Evolutionary conservation across 495 filamentous ascomycete species (phyloP).

Genomic region (Penicillium malachiteum): DNA sequence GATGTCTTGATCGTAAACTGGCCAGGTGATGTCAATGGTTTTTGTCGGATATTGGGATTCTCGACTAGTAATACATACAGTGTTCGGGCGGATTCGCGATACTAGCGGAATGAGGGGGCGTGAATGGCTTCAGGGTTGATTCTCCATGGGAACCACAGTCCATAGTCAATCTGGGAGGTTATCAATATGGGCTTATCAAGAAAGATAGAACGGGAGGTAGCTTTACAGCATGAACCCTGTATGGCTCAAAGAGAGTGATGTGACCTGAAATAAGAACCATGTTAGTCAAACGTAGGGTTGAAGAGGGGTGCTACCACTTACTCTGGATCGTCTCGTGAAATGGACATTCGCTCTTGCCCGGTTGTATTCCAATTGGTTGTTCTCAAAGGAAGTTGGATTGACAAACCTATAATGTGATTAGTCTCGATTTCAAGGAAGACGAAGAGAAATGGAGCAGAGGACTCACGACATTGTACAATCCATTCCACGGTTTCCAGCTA

Average conservation of each 20-base stretch:
- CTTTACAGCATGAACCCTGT: constrained; percentile 35
- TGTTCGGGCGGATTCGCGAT: constrained; percentile 13
- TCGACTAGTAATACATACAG: constrained; percentile 16
- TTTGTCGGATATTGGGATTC: too few relatives aligned
- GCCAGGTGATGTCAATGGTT: too few relatives aligned
- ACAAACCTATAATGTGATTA: too few relatives aligned
- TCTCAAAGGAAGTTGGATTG: constrained; percentile 28
- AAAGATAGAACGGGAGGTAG: not conserved
- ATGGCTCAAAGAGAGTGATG: constrained; percentile 41
- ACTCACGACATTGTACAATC: constrained; percentile 40
- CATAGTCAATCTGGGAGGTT: constrained; percentile 34
- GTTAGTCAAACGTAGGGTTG: too few relatives aligned
- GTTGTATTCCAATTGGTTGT: constrained; percentile 36
- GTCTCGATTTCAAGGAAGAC: too few relatives aligned
- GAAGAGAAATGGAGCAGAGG: constrained; percentile 3
- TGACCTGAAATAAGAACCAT: constrained; percentile 22
- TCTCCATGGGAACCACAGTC: constrained; percentile 38
- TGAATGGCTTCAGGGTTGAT: too few relatives aligned
- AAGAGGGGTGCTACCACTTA: constrained; percentile 10
- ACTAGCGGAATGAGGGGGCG: not conserved
- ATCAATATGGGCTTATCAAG: constrained; percentile 11
- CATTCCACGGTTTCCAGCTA: constrained; percentile 33
- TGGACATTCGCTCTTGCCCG: constrained; percentile 38
- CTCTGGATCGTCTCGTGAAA: constrained; percentile 37
- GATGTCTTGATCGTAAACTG: constrained; percentile 9